These are phyloP conservation scores for Pterocarpus macrocarpus DNA, from an alignment of 306 rosid species.

Conservation along the genomic window DNA sequence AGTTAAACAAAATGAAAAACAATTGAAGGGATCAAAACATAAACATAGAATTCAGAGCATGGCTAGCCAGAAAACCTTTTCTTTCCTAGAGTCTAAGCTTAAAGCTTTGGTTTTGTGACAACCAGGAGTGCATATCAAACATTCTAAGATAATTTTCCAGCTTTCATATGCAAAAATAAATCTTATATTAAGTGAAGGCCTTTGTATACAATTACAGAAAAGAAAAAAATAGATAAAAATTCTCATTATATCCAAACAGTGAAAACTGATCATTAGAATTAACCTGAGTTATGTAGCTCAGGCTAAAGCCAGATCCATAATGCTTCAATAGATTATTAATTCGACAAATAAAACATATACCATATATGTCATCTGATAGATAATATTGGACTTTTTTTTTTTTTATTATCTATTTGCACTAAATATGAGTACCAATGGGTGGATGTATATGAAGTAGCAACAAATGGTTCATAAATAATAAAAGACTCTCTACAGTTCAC, in stretches of 20 bases:
- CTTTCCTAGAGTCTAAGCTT: slow-evolving; percentile 31
- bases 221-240: not conserved
- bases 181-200: not conserved
- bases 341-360: slow-evolving; percentile 14
- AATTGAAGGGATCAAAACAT: slow-evolving; percentile 22
- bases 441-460: slow-evolving; percentile 21
- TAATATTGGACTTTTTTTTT: not conserved
- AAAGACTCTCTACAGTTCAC: not conserved
- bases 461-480: slow-evolving; percentile 19
- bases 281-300: slow-evolving; percentile 21
- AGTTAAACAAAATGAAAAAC: slow-evolving; percentile 7
- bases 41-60: slow-evolving; percentile 7
- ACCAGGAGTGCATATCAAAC: slow-evolving; percentile 9
- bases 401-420: slow-evolving; percentile 8
- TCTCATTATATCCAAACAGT: slow-evolving; percentile 12
- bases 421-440: slow-evolving; percentile 34
- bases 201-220: slow-evolving; percentile 26
- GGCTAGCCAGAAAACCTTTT: not conserved
- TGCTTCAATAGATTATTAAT: slow-evolving; percentile 25
- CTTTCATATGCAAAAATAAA: slow-evolving; percentile 25
- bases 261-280: slow-evolving; percentile 25
- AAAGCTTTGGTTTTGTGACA: slow-evolving; percentile 31
- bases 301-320: slow-evolving; percentile 30
- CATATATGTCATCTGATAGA: slow-evolving; percentile 10
- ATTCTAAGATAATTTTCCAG: slow-evolving; percentile 3